Percentiles rank a stretch among this genome's conserved stretches.
These are phyloP conservation scores for Xylaria bambusicola DNA, from an alignment of 495 filamentous ascomycete genomes.

Conservation along the genomic window DNA sequence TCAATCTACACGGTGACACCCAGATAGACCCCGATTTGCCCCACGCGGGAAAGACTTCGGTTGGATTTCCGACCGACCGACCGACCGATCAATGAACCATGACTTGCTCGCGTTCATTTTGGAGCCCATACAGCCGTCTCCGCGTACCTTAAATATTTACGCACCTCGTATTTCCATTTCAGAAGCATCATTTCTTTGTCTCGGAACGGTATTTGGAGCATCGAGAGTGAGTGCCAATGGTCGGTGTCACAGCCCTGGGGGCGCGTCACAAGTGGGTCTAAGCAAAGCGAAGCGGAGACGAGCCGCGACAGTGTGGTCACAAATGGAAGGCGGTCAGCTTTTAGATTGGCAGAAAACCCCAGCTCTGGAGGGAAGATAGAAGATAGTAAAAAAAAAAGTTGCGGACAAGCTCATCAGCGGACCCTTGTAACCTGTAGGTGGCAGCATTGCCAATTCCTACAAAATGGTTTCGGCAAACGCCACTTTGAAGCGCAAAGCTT, in stretches of 20 bases:
- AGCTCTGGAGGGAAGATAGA: background rate
- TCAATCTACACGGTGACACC: no score
- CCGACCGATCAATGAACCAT: no score
- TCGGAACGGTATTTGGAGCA: background rate
- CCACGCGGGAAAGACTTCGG: no score
- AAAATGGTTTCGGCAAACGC: constrained; percentile 43
- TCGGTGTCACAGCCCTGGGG: no score
- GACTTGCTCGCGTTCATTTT: no score
- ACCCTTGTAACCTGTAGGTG: constrained; percentile 10
- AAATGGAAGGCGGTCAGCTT: constrained; percentile 18
- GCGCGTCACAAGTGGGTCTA: no score
- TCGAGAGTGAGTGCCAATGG: constrained; percentile 1
- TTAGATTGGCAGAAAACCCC: constrained; percentile 18
- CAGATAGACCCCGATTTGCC: no score
- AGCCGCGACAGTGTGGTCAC: background rate
- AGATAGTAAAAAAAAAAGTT: constrained; percentile 20
- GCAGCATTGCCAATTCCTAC: constrained; percentile 22
- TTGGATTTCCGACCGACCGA: no score
- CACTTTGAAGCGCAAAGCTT: constrained; percentile 49
- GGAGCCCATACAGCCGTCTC: no score
- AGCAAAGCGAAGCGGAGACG: background rate
- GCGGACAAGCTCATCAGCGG: constrained; percentile 11
- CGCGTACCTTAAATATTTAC: no score
- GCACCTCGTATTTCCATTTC: no score
- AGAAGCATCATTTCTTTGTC: background rate